Evolutionary conservation across 2,329 filamentous ascomycete species (phyloP), one percentile per base, ranked within the genome.

Genomic region (Pseudogymnoascus sp.): DNA sequence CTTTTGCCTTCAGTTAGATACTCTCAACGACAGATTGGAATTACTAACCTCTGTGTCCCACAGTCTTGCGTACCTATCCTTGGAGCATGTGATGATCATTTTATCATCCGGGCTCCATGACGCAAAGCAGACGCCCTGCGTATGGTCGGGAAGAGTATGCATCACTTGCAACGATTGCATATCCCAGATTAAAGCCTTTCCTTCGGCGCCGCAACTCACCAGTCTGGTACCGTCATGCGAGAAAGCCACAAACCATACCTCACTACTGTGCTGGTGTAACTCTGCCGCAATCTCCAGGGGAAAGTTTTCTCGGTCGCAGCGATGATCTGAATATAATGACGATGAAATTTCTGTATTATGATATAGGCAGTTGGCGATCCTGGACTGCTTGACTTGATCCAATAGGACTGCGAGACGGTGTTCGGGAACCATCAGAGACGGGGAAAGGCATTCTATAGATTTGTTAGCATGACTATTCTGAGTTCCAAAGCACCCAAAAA

Each of bases 401-500:
- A 99, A 79, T 14, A 99, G 80, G 36, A 87, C 83, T 1, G 92
- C 91, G 51, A 99, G 80, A 6, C 95, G 88, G 74, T 95, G 90
- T 72, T 96, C 91, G 1, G 95, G 95, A 63, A 99, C 89, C 93
- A 99, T 98, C 51, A 96, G 90, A 3, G 92, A 95, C 0, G 95
- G 93, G 1, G 95, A 96, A 74, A 99, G 96, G 64, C 86, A 96
- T 79, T 83, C 90, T 93, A 69, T 16, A 65, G 16, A 6, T 16
- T 48, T 41, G 64, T 78, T 63, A 74, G 66, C 34, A 60, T 4
- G 31, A 31, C 11, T 14, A 19, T 63, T 28, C 7, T 21, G 2
- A 21, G 14, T 21, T 43, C 11, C 6, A 31, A 13, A 60, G 36
- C 28, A 28, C 10, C 11, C 36, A 16, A 21, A 60, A 16, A 21